These are phyloP conservation scores for Leptographium procerum DNA, from an alignment of 2,329 filamentous ascomycete genomes.

Conservation along the genomic window DNA sequence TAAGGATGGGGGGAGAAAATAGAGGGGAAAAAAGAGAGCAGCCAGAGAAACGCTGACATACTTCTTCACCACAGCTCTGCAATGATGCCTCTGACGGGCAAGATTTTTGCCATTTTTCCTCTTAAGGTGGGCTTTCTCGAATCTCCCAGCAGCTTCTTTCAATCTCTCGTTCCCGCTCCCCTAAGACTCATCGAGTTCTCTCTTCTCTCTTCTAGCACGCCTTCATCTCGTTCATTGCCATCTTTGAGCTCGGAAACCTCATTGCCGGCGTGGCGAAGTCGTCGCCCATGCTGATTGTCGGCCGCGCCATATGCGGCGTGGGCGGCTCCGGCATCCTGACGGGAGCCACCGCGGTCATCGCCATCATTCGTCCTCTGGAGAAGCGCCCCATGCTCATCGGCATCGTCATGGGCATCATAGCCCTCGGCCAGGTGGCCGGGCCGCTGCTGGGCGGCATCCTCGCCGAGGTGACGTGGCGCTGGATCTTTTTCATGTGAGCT, in stretches of 20 bases:
- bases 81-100: slow-evolving; percentile 37
- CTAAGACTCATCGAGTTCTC: background rate
- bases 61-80: slow-evolving; percentile 16
- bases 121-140: slow-evolving; percentile 24
- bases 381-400: slow-evolving; percentile 44
- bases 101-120: slow-evolving; percentile 37
- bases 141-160: too few species aligned
- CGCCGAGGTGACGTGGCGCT: slow-evolving; percentile 39
- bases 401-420: slow-evolving; percentile 43
- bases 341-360: slow-evolving; percentile 36
- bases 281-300: slow-evolving; percentile 38
- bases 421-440: slow-evolving; percentile 36
- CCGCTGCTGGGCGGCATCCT: slow-evolving; percentile 40
- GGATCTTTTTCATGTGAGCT: slow-evolving; percentile 38
- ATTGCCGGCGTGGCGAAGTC: slow-evolving; percentile 31
- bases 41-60: background rate
- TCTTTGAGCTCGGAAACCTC: slow-evolving; percentile 23
- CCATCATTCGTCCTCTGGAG: slow-evolving; percentile 37
- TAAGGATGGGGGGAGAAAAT: background rate
- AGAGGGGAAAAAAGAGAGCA: background rate
- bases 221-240: slow-evolving; percentile 26
- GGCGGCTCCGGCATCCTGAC: slow-evolving; percentile 40
- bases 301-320: slow-evolving; percentile 39
- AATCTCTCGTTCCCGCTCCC: background rate
- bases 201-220: slow-evolving; percentile 13